Evolutionary conservation across 768 basidiomycete genomes (phyloP).

Genomic region (Suillus subaureus): DNA sequence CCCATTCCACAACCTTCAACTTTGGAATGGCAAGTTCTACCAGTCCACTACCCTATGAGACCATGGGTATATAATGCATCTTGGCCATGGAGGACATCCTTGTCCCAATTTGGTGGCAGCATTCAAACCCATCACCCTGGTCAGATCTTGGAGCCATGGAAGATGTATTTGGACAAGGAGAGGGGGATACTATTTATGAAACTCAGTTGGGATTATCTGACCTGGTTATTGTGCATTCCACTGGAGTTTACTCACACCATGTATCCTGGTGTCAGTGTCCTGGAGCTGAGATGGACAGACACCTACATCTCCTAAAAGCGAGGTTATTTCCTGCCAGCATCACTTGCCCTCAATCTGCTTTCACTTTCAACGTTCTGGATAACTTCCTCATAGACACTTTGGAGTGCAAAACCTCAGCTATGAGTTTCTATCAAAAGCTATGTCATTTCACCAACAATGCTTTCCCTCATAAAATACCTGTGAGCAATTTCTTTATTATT

Average conservation of each 20-base stretch:
- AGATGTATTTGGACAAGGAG: background rate
- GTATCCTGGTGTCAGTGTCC: slow-evolving; percentile 8
- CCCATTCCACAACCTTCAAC: slow-evolving; percentile 22
- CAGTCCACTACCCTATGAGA: slow-evolving; percentile 17
- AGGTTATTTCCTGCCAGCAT: slow-evolving; percentile 18
- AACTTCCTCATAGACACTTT: slow-evolving; percentile 18
- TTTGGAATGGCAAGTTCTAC: slow-evolving; percentile 25
- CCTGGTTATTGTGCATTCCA: slow-evolving; percentile 8
- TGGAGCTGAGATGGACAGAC: background rate
- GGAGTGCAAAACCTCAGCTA: slow-evolving; percentile 18
- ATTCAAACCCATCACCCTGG: background rate
- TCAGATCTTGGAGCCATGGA: background rate
- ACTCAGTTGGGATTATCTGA: background rate
- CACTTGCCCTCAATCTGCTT: slow-evolving; percentile 18
- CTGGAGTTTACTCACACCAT: slow-evolving; percentile 8
- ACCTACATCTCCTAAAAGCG: slow-evolving; percentile 16
- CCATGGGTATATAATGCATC: slow-evolving; percentile 18
- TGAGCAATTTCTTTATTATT: background rate
- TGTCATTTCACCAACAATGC: background rate
- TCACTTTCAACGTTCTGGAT: slow-evolving; percentile 24
- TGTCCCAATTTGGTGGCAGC: slow-evolving; percentile 15
- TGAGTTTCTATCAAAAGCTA: background rate
- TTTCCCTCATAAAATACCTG: slow-evolving; percentile 2
- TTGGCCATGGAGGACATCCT: slow-evolving; percentile 23
- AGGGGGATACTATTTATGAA: background rate